Conservation (phyloP, 2,329 filamentous ascomycete species). For the Furcasterigmium furcatum region DNA sequence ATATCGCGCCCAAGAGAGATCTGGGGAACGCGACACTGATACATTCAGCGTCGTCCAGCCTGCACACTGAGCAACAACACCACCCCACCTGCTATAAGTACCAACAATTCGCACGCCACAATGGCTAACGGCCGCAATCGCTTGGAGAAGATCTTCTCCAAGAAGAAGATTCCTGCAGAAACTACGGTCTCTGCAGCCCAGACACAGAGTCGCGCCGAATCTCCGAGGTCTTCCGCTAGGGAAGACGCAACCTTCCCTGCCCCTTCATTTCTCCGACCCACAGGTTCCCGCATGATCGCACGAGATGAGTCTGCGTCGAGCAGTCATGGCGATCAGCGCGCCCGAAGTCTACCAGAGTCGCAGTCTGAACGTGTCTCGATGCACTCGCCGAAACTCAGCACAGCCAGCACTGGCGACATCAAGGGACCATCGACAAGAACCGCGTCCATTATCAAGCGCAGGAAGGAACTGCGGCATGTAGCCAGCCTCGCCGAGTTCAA, state of each 20-base stretch:
- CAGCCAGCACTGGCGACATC: slow-evolving; percentile 5
- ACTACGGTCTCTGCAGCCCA: neutral
- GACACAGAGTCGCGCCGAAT: neutral
- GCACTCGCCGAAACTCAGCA: slow-evolving; percentile 9
- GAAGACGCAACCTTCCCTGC: slow-evolving; percentile 36
- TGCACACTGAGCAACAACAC: neutral
- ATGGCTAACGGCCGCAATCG: slow-evolving; percentile 13
- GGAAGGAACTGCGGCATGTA: slow-evolving; percentile 7
- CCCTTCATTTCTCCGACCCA: slow-evolving; percentile 55
- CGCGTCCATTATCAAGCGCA: slow-evolving; percentile 7
- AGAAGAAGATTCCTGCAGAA: slow-evolving; percentile 22
- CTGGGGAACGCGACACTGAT: neutral
- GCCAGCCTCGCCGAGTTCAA: slow-evolving; percentile 30
- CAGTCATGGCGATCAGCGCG: slow-evolving; percentile 5
- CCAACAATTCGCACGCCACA: neutral
- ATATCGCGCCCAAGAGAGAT: neutral
- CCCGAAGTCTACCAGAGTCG: slow-evolving; percentile 11
- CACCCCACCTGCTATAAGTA: neutral
- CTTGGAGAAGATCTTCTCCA: slow-evolving; percentile 51
- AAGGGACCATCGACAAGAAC: slow-evolving; percentile 7
- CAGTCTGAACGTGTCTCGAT: slow-evolving; percentile 12
- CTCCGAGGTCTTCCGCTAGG: neutral
- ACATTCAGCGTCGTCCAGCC: neutral
- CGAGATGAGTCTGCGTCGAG: slow-evolving; percentile 37
- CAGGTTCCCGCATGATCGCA: slow-evolving; percentile 52